Base-by-base conservation (phyloP, 352 stramenopile genomes). In the Phytophthora tentaculata region DNA sequence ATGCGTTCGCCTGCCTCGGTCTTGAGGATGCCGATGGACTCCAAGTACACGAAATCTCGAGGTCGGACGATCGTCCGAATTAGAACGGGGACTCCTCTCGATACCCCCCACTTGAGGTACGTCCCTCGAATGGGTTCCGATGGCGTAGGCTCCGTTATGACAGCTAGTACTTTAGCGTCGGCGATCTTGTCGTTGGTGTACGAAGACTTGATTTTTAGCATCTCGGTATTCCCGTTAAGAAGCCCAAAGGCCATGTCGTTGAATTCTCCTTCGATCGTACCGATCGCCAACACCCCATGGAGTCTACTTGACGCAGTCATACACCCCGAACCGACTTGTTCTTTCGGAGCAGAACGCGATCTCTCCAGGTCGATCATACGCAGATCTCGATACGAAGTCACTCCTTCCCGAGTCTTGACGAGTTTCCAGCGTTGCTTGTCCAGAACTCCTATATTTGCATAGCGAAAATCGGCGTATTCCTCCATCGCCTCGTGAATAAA, bases 141-240 rank as follows among this genome's bases (percentile, higher is more conserved):
- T 17, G 50, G 28, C 2, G 76, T 81, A 4, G 79, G 75, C 9
- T 69, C 59, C 0, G 74, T 61, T 23, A 89, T 73, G 0, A 66
- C 65, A 0, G 79, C 77, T 13, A 91, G 47, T 12, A 89, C 71
- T 20, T 80, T 80, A 39, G 67, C 60, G 60, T 89, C 77, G 1
- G 62, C 70, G 26, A 84, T 58, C 6, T 77, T 73, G 53, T 91
- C 80, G n/a, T 86, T 71, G 5, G 80, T 74, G 53, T 89, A 86
- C 13, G 74, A 70, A 0, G 73, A 67, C 23, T 81, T 81, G 64
- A 84, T 69, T 47, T 73, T 73, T 24, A 67, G 32, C 54, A 73
- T 61, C 24, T 81, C 73, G 0, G 58, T 68, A 19, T 41, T 81
- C 0, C 55, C 48, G 19, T 58, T 73, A 47, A 82, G 19, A 2